A percentile compares a stretch with the other conserved stretches of the same genome.
These are phyloP conservation scores for Malus orientalis DNA, from an alignment of 306 rosid genomes.

Conservation along the genomic window DNA sequence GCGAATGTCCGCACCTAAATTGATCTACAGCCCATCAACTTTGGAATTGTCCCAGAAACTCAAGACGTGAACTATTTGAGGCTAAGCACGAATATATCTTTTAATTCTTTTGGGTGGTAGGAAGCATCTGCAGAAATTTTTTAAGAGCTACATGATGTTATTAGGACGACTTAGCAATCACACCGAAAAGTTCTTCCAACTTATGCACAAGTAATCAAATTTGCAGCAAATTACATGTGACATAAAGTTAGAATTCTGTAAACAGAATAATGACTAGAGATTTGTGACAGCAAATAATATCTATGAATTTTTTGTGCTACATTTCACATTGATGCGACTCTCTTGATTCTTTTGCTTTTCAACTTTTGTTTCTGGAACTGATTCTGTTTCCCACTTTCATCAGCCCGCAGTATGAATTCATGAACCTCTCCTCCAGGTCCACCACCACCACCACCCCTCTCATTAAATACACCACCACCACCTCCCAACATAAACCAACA, in stretches of 20 bases:
- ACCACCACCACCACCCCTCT: constrained; percentile 10
- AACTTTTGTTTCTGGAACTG: constrained; percentile 32
- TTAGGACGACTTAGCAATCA: too few species aligned
- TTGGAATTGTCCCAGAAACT: constrained; percentile 29
- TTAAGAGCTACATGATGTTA: too few species aligned
- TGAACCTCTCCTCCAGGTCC: constrained; percentile 18
- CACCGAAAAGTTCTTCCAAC: neutral
- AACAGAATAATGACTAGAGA: neutral
- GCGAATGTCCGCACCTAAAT: neutral
- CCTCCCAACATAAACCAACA: neutral
- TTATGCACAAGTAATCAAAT: neutral
- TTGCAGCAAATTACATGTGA: neutral
- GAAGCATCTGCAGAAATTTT: neutral
- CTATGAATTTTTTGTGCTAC: neutral
- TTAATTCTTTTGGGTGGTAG: constrained; percentile 14
- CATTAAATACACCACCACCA: constrained; percentile 25
- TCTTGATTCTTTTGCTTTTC: constrained; percentile 32
- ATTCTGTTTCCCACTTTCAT: constrained; percentile 61
- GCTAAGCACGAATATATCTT: constrained; percentile 31
- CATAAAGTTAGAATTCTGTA: neutral
- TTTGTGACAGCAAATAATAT: constrained; percentile 8
- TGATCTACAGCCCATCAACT: neutral
- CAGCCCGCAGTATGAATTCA: constrained; percentile 28
- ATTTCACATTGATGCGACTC: neutral
- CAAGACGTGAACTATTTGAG: constrained; percentile 13